Evolutionary conservation across 345 rosid species (phyloP).

Genomic region (Eucalyptus grandis): DNA sequence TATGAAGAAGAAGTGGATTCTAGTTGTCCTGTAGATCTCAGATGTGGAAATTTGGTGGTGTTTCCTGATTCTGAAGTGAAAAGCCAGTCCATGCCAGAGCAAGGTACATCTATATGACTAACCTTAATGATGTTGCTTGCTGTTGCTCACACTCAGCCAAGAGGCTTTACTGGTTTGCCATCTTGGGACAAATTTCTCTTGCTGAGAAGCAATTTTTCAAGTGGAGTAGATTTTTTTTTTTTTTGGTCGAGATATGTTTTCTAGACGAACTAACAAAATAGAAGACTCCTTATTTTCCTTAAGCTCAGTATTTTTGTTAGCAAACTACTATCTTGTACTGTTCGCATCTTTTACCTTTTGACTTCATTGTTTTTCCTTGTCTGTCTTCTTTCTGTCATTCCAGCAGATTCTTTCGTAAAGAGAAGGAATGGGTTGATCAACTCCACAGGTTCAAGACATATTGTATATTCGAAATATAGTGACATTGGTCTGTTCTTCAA

Average conservation of each 20-base stretch:
- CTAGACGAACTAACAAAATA: not conserved
- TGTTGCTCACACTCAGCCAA: not conserved
- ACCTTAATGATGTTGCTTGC: not conserved
- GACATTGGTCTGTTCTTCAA: not conserved
- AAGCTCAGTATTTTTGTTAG: not conserved
- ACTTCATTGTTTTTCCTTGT: not conserved
- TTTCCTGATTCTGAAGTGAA: slow-evolving; percentile 26
- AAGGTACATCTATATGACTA: slow-evolving; percentile 10
- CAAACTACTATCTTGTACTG: not conserved
- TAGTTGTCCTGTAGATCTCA: not conserved
- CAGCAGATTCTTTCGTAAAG: slow-evolving; percentile 15
- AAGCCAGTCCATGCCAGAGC: slow-evolving; percentile 14
- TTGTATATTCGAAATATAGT: not conserved
- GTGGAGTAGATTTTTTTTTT: not conserved
- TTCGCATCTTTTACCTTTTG: not conserved
- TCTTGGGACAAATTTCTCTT: not conserved
- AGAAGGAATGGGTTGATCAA: slow-evolving; percentile 7
- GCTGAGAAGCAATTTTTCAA: not conserved
- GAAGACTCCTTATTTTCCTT: not conserved
- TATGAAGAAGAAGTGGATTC: slow-evolving; percentile 5
- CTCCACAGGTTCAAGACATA: slow-evolving; percentile 10
- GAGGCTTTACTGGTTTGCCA: not conserved
- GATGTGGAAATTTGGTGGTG: not conserved
- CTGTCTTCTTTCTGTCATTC: not conserved
- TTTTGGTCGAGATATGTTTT: not conserved